Conservation (phyloP, 345 rosid genomes). For the Brassica incana region DNA sequence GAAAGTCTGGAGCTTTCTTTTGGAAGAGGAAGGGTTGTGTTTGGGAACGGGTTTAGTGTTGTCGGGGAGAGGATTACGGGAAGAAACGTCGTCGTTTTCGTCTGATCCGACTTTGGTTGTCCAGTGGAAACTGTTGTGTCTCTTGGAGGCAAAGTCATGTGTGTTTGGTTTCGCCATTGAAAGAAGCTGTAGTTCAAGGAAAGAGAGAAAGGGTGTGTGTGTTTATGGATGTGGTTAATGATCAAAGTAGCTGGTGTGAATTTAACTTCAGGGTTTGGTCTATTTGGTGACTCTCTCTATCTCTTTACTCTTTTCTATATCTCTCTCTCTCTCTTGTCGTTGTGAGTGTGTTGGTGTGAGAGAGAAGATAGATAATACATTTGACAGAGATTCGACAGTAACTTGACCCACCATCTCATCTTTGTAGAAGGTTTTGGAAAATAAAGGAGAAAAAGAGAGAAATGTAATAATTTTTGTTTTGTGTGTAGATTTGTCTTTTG, state of each 20-base stretch:
- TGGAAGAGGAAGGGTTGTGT: constrained; percentile 38
- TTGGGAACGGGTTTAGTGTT: constrained; percentile 21
- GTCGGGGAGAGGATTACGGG: constrained; percentile 7
- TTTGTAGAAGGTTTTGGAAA: constrained; percentile 18
- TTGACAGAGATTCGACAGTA: constrained; percentile 36
- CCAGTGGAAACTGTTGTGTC: constrained; percentile 73
- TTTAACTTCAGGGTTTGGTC: constrained; percentile 39
- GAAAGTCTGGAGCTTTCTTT: constrained; percentile 66
- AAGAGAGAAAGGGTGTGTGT: not conserved
- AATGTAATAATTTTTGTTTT: constrained; percentile 4
- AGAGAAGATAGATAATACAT: constrained; percentile 37
- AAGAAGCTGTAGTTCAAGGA: constrained; percentile 4
- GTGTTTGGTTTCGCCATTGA: constrained; percentile 54
- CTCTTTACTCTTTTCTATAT: not conserved
- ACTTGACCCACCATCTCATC: constrained; percentile 33
- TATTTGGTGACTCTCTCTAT: constrained; percentile 30
- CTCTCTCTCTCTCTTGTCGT: constrained; percentile 23
- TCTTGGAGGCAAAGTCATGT: constrained; percentile 64
- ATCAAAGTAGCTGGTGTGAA: constrained; percentile 27
- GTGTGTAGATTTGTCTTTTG: constrained; percentile 36
- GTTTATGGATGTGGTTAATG: constrained; percentile 14
- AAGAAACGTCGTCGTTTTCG: constrained; percentile 49
- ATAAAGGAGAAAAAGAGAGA: not conserved
- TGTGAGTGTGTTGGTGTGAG: constrained; percentile 35
- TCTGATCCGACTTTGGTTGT: constrained; percentile 70